Base-by-base conservation (phyloP, 2,329 filamentous ascomycete genomes). In the Talaromyces piceae region DNA sequence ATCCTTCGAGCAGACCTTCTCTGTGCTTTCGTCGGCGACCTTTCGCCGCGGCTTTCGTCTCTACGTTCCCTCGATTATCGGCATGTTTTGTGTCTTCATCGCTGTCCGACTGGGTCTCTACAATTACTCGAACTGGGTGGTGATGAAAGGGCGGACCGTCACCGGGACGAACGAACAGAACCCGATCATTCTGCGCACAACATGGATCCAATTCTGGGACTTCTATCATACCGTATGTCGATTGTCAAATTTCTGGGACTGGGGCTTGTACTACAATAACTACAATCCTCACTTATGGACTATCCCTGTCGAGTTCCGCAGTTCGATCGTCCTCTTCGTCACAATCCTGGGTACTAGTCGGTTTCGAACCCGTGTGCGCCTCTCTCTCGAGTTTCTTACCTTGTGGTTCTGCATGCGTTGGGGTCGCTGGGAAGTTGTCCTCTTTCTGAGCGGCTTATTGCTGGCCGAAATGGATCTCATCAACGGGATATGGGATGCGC, bases 251-350 rank as follows among this genome's bases (percentile, higher is more conserved):
- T 66, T 65, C 11, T 71, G 67, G 49, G 61, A 70, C 49, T 71
- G 67, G 66, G 55, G 49, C 1, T 58, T 70, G 4, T 70, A 65
- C 53, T 71, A 70, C 54, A 71, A 70, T 55, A 66, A 70, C 55
- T 73, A 73, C 59, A 72, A 73, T 43, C 69, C 69, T 9, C 72
- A 75, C 50, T 62, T 74, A 1, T 75, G 72, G 72, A 73, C 71
- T 6, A 73, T 75, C 22, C 70, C 71, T 1, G 66, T 72, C 6
- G 72, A 74, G 56, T 70, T 74, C 46, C 70, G 71, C 39, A 68
- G 69, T 54, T 74, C 71, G 2, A 65, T 74, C 7, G 67, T 71
- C 22, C 66, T 74, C 4, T 73, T 73, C 54, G 54, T 72, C 46
- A 64, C 67, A 5, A 63, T 72, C 11, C 62, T 74, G 12, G 68